Base-by-base conservation (phyloP, 2,329 filamentous ascomycete species). In the Fusarium oligoseptatum region DNA sequence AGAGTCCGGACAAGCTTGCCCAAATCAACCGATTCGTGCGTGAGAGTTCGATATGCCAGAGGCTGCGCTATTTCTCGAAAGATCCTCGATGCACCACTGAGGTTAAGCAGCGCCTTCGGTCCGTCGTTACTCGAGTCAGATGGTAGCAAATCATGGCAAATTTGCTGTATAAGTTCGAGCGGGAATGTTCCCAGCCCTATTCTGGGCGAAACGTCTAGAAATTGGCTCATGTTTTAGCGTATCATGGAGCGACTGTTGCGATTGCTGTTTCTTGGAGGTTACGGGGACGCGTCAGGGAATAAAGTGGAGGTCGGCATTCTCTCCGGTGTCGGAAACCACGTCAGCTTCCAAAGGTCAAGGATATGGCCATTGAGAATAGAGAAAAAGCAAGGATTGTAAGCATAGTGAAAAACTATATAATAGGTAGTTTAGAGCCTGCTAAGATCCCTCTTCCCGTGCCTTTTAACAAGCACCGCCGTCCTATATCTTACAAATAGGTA, bases 21-120 rank as follows among this genome's bases (percentile, higher is more conserved):
- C 9, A 64, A 14, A 27, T 64, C 48, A 20, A 64, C 36, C 6
- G 24, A 45, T 15, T 32, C 24, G 24, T 64, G 29, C 17, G 37
- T 45, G 6, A 64, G 29, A 11, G 12, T 45, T n/a, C 41, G 50
- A 45, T 58, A 64, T 58, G 62, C 62, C 20, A 58, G 36, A 41
- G 48, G 50, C 15, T 64, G 62, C 8, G 62, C 62, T 57, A 57
- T 32, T 29, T 58, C 24, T 36, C 62, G 50, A 22, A 64, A 64
- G 24, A 36, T 29, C 4, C 50, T 43, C 10, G 62, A 57, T 4
- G 24, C 15, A 2, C 24, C 37, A 45, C 62, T 45, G 10, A 64
- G 50, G 12, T 36, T 32, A 20, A 64, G 27, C 8, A 64, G 50
- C 10, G 62, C 62, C 4, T 12, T 41, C 20, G 32, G 50, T 4